These are phyloP conservation scores for Lagenidium sp. DNA, from an alignment of 352 stramenopile genomes.

Conservation along the genomic window DNA sequence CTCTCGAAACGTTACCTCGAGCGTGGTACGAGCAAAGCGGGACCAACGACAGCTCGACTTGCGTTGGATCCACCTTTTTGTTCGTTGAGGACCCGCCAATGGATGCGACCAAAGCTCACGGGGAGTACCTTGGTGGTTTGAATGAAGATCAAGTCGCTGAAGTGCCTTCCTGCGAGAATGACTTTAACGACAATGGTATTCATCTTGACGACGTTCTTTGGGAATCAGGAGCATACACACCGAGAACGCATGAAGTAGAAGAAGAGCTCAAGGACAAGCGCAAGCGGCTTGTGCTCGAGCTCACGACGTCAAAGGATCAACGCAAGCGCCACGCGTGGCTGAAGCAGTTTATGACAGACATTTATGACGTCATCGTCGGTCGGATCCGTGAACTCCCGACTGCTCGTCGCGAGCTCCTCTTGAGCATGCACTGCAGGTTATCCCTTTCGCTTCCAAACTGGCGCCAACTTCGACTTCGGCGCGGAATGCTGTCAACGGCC, in stretches of 20 bases:
- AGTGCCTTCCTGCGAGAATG: not conserved
- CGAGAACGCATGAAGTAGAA: conserved; percentile 15
- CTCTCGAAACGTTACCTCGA: too few relatives aligned
- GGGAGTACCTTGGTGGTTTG: too few relatives aligned
- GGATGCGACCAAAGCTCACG: too few relatives aligned
- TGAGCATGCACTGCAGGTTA: conserved; percentile 29
- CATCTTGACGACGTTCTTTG: conserved; percentile 18
- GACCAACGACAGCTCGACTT: too few relatives aligned
- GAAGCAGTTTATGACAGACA: conserved; percentile 64
- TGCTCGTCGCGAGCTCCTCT: conserved; percentile 10
- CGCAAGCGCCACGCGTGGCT: conserved; percentile 31
- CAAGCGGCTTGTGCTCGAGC: conserved; percentile 12
- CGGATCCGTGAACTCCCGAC: conserved; percentile 27
- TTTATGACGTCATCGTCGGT: conserved; percentile 57
- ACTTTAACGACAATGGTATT: conserved; percentile 5
- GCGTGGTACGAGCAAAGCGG: too few relatives aligned
- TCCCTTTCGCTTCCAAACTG: conserved; percentile 40
- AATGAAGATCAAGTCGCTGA: too few relatives aligned
- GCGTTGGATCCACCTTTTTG: too few relatives aligned
- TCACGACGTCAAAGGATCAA: conserved; percentile 33
- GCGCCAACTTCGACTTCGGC: conserved; percentile 8
- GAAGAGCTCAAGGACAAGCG: conserved; percentile 12
- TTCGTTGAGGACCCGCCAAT: too few relatives aligned
- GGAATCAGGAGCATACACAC: conserved; percentile 7
- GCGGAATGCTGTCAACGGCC: conserved; percentile 3